Base-by-base conservation (phyloP, 345 rosid species). In the Citrus mangshanensis region DNA sequence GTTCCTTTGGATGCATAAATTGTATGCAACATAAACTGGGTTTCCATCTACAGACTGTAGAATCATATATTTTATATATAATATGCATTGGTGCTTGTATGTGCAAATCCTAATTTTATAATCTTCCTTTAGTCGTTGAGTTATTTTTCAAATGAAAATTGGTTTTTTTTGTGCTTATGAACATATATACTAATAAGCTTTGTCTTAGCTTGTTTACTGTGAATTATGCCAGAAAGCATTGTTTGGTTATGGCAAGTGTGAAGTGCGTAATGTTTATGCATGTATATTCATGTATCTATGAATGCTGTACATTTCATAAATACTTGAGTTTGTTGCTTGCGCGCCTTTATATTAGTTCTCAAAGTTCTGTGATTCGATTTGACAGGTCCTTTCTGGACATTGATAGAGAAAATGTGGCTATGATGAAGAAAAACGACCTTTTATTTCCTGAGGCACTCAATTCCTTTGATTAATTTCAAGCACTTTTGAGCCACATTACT, bases 391-490 rank as follows among this genome's bases (percentile, higher is more conserved):
- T 51, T 49, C 16, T 19, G 63, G 74, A 21, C 30, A 28, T 62
- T 8, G 34, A 27, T 40, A 49, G 62, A 64, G 49, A 70, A 40
- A 2, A 38, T 56, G 82, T 40, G 80, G 80, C 85, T 7, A 16
- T 79, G 82, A 78, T 75, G 82, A 82, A 38, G 62, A 40, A 21
- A 63, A 21, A 64, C 49, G 80, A 79, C 85, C 79, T 71, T 78
- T 79, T 82, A 82, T 82, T 75, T 79, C 65, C 75, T 82, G 82
- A 78, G 82, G 79, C 73, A 40, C 37, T 22, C 73, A 40, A 37
- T 22, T 64, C 19, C n/a, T 63, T 3, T 82, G 84, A 82, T 64
- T 18, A 46, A 3, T 78, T 60, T 82, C 85, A 82, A 78, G 79
- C 77, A 74, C 79, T 82, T 82, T 71, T 78, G 82, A 82, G 82